Evolutionary conservation across 306 rosid species (phyloP).

Genomic region (Medicago lupulina): DNA sequence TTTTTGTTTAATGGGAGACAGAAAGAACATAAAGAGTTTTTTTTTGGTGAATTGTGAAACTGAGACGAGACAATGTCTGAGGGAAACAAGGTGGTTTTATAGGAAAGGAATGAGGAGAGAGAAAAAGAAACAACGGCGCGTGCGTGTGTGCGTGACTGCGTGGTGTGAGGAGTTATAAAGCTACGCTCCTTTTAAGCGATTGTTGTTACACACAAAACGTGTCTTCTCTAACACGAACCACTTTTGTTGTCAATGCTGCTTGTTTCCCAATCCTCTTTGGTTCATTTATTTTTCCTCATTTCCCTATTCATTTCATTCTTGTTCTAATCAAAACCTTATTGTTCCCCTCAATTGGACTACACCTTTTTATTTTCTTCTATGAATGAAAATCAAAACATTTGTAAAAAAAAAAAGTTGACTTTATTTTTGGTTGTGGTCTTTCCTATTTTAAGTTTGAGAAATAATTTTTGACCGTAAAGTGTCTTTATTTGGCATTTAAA

Average conservation of each 20-base stretch:
- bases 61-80: slow-evolving; percentile 43
- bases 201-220: slow-evolving; percentile 44
- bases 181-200: slow-evolving; percentile 71
- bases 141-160: slow-evolving; percentile 47
- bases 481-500: background rate
- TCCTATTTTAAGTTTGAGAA: too few species aligned
- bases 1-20: background rate
- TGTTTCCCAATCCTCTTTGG: slow-evolving; percentile 39
- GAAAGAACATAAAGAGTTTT: background rate
- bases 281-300: background rate
- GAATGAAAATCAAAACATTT: too few species aligned
- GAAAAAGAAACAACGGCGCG: slow-evolving; percentile 28
- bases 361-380: background rate
- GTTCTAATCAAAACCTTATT: background rate
- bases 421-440: background rate
- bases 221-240: slow-evolving; percentile 61
- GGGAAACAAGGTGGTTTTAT: slow-evolving; percentile 43
- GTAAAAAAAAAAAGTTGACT: too few species aligned
- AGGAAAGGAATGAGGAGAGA: slow-evolving; percentile 12
- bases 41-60: slow-evolving; percentile 4
- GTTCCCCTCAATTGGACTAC: slow-evolving; percentile 1
- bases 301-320: background rate
- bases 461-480: background rate
- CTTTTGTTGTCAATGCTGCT: slow-evolving; percentile 40
- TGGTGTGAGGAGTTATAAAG: slow-evolving; percentile 32